Percentiles rank a stretch among this genome's conserved stretches.
phyloP scores from a whole-genome alignment of 306 rosid genomes.

The Pterocarpus santalinus region DNA sequence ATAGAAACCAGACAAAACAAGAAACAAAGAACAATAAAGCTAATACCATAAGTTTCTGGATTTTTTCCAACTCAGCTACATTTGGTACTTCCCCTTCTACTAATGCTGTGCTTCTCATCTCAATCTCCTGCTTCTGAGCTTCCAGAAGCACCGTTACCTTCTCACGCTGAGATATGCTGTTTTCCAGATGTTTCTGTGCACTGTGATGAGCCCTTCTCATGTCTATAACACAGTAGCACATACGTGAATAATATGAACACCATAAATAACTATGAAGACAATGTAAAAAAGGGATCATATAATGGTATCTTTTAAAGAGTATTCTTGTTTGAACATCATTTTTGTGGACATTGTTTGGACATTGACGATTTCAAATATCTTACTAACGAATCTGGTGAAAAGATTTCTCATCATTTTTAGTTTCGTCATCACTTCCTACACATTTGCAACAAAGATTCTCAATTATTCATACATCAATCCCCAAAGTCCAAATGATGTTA shows the following conservation, averaged over 20 bases:
- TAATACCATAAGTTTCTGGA: not conserved
- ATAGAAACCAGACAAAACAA: not conserved
- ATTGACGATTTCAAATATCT: too few species aligned
- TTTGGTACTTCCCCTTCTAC: not conserved
- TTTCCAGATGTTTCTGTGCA: not conserved
- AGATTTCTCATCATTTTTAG: too few species aligned
- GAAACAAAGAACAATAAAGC: not conserved
- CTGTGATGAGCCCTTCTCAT: not conserved
- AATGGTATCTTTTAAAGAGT: too few species aligned
- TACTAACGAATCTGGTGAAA: too few species aligned
- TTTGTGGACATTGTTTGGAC: too few species aligned
- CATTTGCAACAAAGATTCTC: too few species aligned
- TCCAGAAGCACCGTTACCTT: not conserved
- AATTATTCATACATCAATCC: too few species aligned
- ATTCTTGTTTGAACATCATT: too few species aligned
- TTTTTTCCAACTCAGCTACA: too few species aligned
- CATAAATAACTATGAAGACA: not conserved
- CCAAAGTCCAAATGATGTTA: too few species aligned
- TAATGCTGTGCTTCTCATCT: not conserved
- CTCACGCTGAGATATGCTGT: slow-evolving; percentile 13
- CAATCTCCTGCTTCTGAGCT: not conserved
- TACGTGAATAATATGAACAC: too few species aligned
- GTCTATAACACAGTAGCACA: not conserved
- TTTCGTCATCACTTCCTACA: too few species aligned
- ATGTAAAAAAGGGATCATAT: not conserved